Conservation (phyloP, 2,329 filamentous ascomycete species). For the Rhinocladiella mackenziei region DNA sequence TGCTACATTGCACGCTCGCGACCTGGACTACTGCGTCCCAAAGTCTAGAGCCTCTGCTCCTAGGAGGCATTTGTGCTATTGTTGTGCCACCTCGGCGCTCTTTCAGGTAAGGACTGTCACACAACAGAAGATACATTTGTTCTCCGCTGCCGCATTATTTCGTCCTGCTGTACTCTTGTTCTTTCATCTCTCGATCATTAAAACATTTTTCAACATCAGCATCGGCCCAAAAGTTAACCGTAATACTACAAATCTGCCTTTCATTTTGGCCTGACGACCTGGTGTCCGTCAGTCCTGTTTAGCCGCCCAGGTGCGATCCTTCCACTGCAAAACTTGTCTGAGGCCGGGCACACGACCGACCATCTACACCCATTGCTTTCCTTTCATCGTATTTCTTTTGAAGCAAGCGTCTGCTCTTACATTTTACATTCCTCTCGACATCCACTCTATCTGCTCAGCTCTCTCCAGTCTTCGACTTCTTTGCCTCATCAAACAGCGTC, state of each 20-base stretch:
- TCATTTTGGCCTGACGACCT: no score
- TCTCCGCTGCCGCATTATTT: neutral
- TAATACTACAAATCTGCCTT: neutral
- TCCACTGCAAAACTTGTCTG: neutral
- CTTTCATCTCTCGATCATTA: neutral
- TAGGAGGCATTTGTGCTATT: neutral
- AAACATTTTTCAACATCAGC: no score
- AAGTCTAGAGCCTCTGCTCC: no score
- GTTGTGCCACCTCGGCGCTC: neutral
- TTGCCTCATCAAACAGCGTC: neutral
- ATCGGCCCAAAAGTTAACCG: no score
- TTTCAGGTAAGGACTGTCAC: neutral
- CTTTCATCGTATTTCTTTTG: neutral
- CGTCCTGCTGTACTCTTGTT: neutral
- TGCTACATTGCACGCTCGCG: neutral
- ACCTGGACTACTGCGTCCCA: neutral
- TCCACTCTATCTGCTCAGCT: no score
- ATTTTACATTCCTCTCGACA: neutral
- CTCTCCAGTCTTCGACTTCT: no score
- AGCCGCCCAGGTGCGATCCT: no score
- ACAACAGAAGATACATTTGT: neutral
- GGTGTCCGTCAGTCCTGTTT: no score
- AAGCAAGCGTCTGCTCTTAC: constrained; percentile 3
- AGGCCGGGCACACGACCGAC: neutral
- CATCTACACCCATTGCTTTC: neutral